These are phyloP conservation scores for Amphichorda felina DNA, from an alignment of 2,329 filamentous ascomycete genomes.

Conservation along the genomic window DNA sequence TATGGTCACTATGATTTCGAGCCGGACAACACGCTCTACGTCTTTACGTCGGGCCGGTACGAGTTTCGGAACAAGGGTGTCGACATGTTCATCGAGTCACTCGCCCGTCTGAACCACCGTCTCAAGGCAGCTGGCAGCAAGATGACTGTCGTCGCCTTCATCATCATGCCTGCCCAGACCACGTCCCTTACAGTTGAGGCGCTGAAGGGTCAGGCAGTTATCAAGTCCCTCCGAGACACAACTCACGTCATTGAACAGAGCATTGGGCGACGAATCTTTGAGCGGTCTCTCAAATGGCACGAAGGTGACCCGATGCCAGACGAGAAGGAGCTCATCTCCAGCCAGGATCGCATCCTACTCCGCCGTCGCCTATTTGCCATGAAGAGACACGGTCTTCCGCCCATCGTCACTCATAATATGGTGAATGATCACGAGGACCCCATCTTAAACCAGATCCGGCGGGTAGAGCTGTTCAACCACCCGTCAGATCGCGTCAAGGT, in stretches of 20 bases:
- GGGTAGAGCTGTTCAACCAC: conserved; percentile 95
- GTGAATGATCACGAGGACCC: conserved; percentile 86
- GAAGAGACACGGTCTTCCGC: conserved; percentile 83
- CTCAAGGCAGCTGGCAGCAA: conserved; percentile 79
- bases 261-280: conserved; percentile 88
- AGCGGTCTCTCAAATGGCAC: conserved; percentile 89
- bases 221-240: conserved; percentile 90
- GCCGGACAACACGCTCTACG: conserved; percentile 89
- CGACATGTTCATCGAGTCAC: conserved; percentile 97
- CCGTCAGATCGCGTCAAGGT: conserved; percentile 92
- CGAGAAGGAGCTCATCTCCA: conserved; percentile 89
- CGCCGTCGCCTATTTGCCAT: conserved; percentile 89
- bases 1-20: conserved; percentile 98
- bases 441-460: conserved; percentile 87
- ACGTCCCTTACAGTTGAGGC: conserved; percentile 91
- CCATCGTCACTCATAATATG: conserved; percentile 99
- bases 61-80: conserved; percentile 98
- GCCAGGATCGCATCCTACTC: conserved; percentile 84
- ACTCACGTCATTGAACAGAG: conserved; percentile 86
- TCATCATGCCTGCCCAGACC: conserved; percentile 97
- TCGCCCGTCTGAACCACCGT: conserved; percentile 87
- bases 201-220: conserved; percentile 90
- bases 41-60: conserved; percentile 94
- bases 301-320: conserved; percentile 89
- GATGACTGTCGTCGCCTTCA: conserved; percentile 90